Conservation (phyloP, 225 moss, liverwort and hornwort genomes). For the Marchantia paleacea region DNA sequence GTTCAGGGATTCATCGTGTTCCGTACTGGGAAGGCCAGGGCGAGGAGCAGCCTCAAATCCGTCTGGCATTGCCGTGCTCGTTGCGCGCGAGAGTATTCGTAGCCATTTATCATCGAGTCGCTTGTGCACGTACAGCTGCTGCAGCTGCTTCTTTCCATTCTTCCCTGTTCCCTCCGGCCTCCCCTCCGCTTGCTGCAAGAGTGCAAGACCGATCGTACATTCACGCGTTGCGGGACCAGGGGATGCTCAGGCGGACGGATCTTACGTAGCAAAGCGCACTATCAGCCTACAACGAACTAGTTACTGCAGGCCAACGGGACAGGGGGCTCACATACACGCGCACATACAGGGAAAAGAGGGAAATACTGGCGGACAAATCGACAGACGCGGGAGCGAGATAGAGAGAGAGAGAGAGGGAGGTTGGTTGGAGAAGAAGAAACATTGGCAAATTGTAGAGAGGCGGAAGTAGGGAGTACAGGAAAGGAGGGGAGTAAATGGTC, state of each 20-base stretch:
- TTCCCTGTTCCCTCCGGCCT: slow-evolving; percentile 4
- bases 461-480: not conserved
- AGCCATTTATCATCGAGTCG: not conserved
- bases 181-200: slow-evolving; percentile 3
- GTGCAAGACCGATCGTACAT: not conserved
- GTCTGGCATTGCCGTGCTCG: not conserved
- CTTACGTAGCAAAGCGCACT: not conserved
- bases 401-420: not conserved
- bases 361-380: not conserved
- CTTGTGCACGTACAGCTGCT: not conserved
- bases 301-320: not conserved
- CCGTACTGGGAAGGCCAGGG: not conserved
- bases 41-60: not conserved
- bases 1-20: not conserved
- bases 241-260: slow-evolving; percentile 5
- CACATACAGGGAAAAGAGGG: not conserved
- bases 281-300: not conserved
- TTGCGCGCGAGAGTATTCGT: not conserved
- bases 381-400: not conserved
- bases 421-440: not conserved
- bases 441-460: not conserved
- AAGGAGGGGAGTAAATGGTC: not conserved
- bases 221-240: not conserved
- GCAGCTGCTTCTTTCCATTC: not conserved
- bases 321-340: not conserved